These are phyloP conservation scores for Hypocrella siamensis DNA, from an alignment of 2,329 filamentous ascomycete genomes.

Conservation along the genomic window DNA sequence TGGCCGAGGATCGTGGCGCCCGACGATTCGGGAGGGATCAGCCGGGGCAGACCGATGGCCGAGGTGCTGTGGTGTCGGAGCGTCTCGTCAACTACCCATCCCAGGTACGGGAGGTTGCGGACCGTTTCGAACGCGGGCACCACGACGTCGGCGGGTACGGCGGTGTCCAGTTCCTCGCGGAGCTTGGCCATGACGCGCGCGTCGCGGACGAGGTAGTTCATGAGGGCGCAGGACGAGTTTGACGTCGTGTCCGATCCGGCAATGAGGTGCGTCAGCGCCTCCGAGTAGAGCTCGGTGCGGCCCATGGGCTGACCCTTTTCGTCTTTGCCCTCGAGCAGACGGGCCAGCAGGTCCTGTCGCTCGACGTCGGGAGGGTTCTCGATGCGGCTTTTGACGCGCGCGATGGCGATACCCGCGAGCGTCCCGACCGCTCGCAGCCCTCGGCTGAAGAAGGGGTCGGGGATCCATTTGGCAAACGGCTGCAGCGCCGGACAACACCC, in stretches of 20 bases:
- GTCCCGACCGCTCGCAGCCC: conserved; percentile 63
- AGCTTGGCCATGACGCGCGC: conserved; percentile 58
- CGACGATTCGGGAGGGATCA: conserved; percentile 46
- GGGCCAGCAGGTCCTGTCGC: conserved; percentile 65
- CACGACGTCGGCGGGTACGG: conserved; percentile 40
- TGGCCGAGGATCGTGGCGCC: conserved; percentile 51
- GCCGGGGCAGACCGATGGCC: conserved; percentile 67
- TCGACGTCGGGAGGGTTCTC: conserved; percentile 49
- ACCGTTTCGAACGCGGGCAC: conserved; percentile 62
- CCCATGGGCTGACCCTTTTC: conserved; percentile 62
- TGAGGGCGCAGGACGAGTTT: conserved; percentile 67
- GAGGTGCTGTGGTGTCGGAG: conserved; percentile 80
- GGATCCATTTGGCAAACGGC: conserved; percentile 65
- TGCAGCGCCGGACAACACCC: conserved; percentile 61
- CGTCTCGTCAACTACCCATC: conserved; percentile 64
- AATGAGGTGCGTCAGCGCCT: conserved; percentile 79
- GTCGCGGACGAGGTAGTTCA: conserved; percentile 59
- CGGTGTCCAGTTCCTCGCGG: conserved; percentile 58
- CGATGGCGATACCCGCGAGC: conserved; percentile 76
- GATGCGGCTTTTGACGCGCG: conserved; percentile 60
- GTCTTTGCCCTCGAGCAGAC: conserved; percentile 76
- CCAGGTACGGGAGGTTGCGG: conserved; percentile 60
- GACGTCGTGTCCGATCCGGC: conserved; percentile 64
- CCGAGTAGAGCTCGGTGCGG: conserved; percentile 68
- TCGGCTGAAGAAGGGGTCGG: conserved; percentile 66